Conservation (phyloP, 495 filamentous ascomycete species). For the Letharia columbiana region DNA sequence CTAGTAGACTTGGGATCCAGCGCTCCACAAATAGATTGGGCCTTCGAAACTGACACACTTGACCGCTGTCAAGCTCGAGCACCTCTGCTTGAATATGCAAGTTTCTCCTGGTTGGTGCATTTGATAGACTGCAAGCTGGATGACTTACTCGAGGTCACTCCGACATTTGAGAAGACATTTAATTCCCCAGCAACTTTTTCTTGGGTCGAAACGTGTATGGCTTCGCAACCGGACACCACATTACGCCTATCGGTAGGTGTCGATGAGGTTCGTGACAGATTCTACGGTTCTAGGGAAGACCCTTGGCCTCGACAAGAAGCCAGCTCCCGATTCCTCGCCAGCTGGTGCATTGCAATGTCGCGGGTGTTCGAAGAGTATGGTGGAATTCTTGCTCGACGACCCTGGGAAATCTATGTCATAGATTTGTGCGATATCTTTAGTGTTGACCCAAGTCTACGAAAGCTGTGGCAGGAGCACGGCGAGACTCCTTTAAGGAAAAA, state of each 20-base stretch:
- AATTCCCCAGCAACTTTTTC: neutral
- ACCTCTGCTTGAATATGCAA: neutral
- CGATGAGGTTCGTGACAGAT: neutral
- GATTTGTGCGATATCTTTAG: neutral
- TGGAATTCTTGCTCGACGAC: neutral
- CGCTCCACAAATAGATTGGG: neutral
- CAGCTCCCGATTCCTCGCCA: neutral
- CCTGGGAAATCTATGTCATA: constrained; percentile 2
- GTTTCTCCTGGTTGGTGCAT: constrained; percentile 5
- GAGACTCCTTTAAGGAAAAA: neutral
- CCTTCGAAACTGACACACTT: neutral
- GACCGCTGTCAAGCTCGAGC: neutral
- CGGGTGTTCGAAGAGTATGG: constrained; percentile 1
- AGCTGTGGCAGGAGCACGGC: neutral
- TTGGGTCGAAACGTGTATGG: constrained; percentile 2
- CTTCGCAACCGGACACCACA: neutral
- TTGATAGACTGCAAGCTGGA: neutral
- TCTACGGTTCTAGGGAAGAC: neutral
- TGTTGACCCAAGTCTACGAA: neutral
- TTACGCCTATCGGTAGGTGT: neutral
- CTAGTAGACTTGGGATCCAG: neutral
- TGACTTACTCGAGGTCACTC: neutral
- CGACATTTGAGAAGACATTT: neutral
- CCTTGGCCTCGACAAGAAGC: neutral
- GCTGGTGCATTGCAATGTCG: constrained; percentile 1